These are phyloP conservation scores for Saccharomyces paradoxus DNA, from an alignment of 805 yeast species.

Conservation along the genomic window DNA sequence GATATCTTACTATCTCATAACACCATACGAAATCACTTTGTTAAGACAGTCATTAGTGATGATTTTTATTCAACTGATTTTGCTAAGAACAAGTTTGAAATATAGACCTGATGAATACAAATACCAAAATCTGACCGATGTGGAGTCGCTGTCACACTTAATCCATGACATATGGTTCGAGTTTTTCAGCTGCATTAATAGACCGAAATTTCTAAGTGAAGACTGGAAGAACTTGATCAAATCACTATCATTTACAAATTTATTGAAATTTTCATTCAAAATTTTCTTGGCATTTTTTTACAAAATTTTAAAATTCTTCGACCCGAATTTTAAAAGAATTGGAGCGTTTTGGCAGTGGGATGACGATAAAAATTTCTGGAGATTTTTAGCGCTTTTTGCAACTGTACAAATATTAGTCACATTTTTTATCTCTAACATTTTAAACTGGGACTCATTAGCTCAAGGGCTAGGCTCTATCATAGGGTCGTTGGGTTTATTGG, in stretches of 20 bases:
- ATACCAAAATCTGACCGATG: constrained; percentile 31
- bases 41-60: constrained; percentile 75
- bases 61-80: constrained; percentile 66
- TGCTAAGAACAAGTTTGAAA: constrained; percentile 54
- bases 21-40: constrained; percentile 74
- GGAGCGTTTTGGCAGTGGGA: constrained; percentile 84
- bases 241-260: constrained; percentile 16
- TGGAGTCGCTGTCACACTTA: constrained; percentile 26
- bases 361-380: constrained; percentile 50
- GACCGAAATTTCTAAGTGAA: constrained; percentile 17
- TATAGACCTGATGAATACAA: constrained; percentile 44
- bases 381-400: constrained; percentile 45
- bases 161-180: constrained; percentile 29
- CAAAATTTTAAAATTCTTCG: constrained; percentile 52
- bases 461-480: constrained; percentile 44
- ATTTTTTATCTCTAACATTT: constrained; percentile 24
- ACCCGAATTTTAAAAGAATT: constrained; percentile 59
- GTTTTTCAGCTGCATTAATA: constrained; percentile 18
- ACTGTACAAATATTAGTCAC: constrained; percentile 31
- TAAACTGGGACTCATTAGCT: constrained; percentile 41
- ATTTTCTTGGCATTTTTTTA: constrained; percentile 25
- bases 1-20: constrained; percentile 66
- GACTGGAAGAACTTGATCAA: constrained; percentile 25
- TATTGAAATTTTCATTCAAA: constrained; percentile 19
- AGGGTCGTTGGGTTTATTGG: constrained; percentile 57